Percentiles rank a stretch among this genome's conserved stretches.
phyloP scores from a whole-genome alignment of 495 filamentous ascomycete species.

The Aspergillus steynii region DNA sequence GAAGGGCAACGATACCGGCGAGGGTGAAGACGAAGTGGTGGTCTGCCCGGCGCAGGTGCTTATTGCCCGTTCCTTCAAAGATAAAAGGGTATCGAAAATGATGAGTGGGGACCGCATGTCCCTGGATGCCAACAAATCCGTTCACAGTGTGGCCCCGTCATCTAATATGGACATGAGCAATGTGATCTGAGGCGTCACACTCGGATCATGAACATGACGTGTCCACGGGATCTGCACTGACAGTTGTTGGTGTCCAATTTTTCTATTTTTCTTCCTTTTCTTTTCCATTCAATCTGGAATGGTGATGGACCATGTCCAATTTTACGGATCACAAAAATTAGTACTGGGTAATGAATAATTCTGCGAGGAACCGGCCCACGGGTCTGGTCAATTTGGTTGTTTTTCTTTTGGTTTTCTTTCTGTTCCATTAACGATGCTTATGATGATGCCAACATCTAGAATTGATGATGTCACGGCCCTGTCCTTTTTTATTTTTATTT shows the following conservation, averaged over 20 bases:
- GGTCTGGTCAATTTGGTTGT: background rate
- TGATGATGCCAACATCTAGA: constrained; percentile 25
- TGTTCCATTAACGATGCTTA: constrained; percentile 15
- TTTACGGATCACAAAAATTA: background rate
- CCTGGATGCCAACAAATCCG: constrained; percentile 38
- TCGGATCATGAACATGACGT: constrained; percentile 18
- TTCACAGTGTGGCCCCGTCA: constrained; percentile 47
- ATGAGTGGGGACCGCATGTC: constrained; percentile 50
- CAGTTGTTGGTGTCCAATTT: constrained; percentile 6
- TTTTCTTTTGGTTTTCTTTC: constrained; percentile 8
- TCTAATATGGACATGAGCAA: constrained; percentile 52
- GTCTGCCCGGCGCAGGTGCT: constrained; percentile 93
- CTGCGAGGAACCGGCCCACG: background rate
- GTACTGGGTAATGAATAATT: constrained; percentile 15
- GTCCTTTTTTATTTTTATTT: constrained; percentile 3
- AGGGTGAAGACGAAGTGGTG: constrained; percentile 86
- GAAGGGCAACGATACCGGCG: constrained; percentile 83
- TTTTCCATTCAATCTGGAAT: constrained; percentile 4
- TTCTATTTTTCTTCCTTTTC: constrained; percentile 12
- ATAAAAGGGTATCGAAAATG: constrained; percentile 43
- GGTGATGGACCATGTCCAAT: constrained; percentile 9
- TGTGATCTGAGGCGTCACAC: constrained; percentile 51
- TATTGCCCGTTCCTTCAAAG: constrained; percentile 53
- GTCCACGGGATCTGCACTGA: background rate
- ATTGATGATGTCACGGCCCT: constrained; percentile 26